A percentile compares a stretch with the other conserved stretches of the same genome.
Evolutionary conservation across 2,329 filamentous ascomycete genomes (phyloP).

Genomic region (Xylaria sp.): DNA sequence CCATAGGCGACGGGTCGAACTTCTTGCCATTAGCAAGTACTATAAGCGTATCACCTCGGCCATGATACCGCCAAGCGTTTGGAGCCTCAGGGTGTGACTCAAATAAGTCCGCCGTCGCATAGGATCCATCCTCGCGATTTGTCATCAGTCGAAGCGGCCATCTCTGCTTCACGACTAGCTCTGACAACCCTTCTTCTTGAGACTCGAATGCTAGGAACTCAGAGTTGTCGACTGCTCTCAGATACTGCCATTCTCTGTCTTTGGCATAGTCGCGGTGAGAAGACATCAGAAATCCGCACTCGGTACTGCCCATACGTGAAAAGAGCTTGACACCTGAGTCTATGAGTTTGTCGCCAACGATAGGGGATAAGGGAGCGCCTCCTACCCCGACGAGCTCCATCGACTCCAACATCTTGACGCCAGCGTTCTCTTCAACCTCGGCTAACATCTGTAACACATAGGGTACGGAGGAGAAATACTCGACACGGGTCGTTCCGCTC

Average conservation of each 20-base stretch:
- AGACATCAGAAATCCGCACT: slow-evolving; percentile 61
- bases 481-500: slow-evolving; percentile 32
- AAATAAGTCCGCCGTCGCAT: slow-evolving; percentile 60
- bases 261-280: slow-evolving; percentile 50
- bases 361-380: slow-evolving; percentile 51
- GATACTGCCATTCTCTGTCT: slow-evolving; percentile 58
- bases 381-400: slow-evolving; percentile 62
- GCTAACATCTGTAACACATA: slow-evolving; percentile 52
- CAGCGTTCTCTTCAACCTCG: slow-evolving; percentile 37
- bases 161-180: slow-evolving; percentile 48
- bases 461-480: slow-evolving; percentile 59
- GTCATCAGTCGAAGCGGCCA: slow-evolving; percentile 58
- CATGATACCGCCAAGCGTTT: slow-evolving; percentile 58
- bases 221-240: slow-evolving; percentile 38
- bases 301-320: slow-evolving; percentile 59
- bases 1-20: slow-evolving; percentile 59
- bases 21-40: slow-evolving; percentile 63
- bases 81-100: slow-evolving; percentile 45
- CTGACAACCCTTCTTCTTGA: slow-evolving; percentile 39
- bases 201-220: slow-evolving; percentile 42
- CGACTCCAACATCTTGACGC: slow-evolving; percentile 38
- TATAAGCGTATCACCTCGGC: slow-evolving; percentile 56
- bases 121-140: slow-evolving; percentile 55
- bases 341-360: slow-evolving; percentile 51
- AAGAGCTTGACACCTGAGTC: slow-evolving; percentile 48